Evolutionary conservation across 2,329 filamentous ascomycete genomes (phyloP).

Genomic region (Pseudohalonectria lignicola): DNA sequence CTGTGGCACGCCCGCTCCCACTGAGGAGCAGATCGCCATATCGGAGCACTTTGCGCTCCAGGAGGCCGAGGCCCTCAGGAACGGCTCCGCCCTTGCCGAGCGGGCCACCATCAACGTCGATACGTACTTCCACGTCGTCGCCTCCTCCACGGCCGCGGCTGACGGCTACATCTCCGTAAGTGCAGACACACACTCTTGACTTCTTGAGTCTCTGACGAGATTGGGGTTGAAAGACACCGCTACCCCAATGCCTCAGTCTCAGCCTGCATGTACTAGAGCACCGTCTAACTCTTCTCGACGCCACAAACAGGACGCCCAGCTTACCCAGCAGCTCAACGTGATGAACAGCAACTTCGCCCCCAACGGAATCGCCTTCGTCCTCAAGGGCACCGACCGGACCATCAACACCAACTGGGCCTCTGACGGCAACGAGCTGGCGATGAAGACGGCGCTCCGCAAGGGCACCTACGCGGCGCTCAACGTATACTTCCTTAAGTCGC

Average conservation of each 20-base stretch:
- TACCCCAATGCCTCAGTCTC: no score
- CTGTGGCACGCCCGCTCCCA: conserved; percentile 16
- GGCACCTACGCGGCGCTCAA: conserved; percentile 30
- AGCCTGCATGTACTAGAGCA: no score
- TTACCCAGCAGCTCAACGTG: conserved; percentile 24
- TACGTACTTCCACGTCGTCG: conserved; percentile 22
- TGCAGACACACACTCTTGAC: no score
- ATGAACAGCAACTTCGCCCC: conserved; percentile 32
- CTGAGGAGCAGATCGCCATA: conserved; percentile 11
- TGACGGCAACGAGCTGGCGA: conserved; percentile 24
- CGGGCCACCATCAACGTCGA: conserved; percentile 14
- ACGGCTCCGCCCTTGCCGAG: neutral
- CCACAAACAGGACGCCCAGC: neutral
- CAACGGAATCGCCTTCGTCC: conserved; percentile 31
- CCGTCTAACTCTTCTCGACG: no score
- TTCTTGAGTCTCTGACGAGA: no score
- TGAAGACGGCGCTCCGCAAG: conserved; percentile 33
- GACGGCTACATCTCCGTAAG: conserved; percentile 25
- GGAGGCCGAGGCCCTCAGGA: conserved; percentile 10
- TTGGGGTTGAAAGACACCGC: no score
- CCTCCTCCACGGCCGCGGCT: conserved; percentile 12
- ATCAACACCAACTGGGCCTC: conserved; percentile 34
- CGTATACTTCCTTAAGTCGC: conserved; percentile 29
- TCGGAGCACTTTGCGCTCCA: conserved; percentile 10
- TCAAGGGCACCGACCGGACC: conserved; percentile 24